These are phyloP conservation scores for Tulasnella sp. DNA, from an alignment of 768 basidiomycete genomes.

Conservation along the genomic window DNA sequence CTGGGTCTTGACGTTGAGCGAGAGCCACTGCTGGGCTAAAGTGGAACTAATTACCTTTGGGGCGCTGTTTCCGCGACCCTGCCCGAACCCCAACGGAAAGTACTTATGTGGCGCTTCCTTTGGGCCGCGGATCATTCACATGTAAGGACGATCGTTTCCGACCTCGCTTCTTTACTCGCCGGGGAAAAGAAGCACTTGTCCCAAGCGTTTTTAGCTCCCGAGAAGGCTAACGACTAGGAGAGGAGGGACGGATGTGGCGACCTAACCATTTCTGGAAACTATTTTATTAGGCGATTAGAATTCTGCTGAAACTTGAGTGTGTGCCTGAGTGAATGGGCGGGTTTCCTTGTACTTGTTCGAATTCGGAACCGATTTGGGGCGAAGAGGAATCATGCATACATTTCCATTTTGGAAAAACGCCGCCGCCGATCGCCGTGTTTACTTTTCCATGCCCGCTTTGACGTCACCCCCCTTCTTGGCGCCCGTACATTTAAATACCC, in stretches of 20 bases:
- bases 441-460: neutral
- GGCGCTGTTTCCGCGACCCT: too few species aligned
- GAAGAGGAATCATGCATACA: neutral
- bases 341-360: neutral
- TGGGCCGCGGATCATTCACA: too few species aligned
- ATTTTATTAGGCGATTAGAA: neutral
- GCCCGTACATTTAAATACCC: neutral
- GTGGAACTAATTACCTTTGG: too few species aligned
- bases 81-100: too few species aligned
- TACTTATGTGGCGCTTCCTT: too few species aligned
- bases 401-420: neutral
- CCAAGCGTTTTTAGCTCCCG: neutral
- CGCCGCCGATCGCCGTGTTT: neutral
- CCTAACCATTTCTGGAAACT: neutral
- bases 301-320: neutral
- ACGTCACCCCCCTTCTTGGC: neutral
- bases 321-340: neutral
- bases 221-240: neutral
- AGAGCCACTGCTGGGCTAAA: too few species aligned
- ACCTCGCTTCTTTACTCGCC: too few species aligned
- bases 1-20: neutral
- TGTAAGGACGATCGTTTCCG: too few species aligned
- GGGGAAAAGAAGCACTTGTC: too few species aligned
- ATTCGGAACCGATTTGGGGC: constrained; percentile 1
- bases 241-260: neutral